phyloP scores from a whole-genome alignment of 2,329 filamentous ascomycete genomes.

The Aspergillus caelatus region DNA sequence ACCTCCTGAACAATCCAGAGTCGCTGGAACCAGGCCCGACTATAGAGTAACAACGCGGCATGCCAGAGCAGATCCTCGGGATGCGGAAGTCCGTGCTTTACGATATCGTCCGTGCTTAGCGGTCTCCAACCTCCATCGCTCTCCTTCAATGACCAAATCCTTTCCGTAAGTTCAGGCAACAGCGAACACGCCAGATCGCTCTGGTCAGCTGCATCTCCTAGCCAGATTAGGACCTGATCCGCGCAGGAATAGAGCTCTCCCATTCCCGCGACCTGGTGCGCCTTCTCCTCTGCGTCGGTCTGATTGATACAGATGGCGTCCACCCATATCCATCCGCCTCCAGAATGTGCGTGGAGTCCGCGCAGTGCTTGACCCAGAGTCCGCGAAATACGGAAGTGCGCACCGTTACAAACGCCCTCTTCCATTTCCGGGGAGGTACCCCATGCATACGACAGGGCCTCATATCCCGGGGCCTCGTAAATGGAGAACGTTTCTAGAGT shows the following conservation, averaged over 20 bases:
- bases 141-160: neutral
- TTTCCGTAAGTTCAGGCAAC: neutral
- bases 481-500: neutral
- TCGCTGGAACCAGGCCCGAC: conserved; percentile 1
- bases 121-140: neutral
- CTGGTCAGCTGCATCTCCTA: neutral
- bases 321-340: neutral
- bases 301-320: neutral
- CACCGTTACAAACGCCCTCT: neutral
- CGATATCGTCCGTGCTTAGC: neutral
- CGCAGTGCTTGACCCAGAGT: neutral
- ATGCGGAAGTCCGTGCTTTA: neutral
- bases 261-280: neutral
- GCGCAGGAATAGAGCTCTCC: neutral
- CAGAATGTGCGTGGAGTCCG: neutral
- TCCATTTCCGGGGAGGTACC: neutral
- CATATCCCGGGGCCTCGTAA: neutral
- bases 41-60: neutral
- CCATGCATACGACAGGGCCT: neutral
- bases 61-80: neutral
- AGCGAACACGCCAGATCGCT: neutral
- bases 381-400: neutral
- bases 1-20: conserved; percentile 3
- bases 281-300: neutral
- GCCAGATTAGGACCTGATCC: neutral